These are phyloP conservation scores for Penicillium roqueforti DNA, from an alignment of 495 filamentous ascomycete genomes.

Conservation along the genomic window DNA sequence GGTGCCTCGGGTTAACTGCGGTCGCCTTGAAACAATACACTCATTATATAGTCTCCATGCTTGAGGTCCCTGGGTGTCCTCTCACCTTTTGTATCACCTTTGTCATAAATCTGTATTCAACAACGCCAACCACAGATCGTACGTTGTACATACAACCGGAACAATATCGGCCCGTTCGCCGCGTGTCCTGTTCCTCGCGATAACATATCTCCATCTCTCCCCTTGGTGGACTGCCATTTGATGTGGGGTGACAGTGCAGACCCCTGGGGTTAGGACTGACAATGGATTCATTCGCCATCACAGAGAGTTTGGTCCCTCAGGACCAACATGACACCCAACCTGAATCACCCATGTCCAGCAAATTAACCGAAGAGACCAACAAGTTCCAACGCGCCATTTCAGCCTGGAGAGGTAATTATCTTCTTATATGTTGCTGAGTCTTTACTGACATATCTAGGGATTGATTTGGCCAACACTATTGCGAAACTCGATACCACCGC, in stretches of 20 bases:
- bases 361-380: constrained; percentile 60
- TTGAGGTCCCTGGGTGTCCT: not conserved
- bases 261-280: constrained; percentile 13
- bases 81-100: not conserved
- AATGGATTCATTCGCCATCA: constrained; percentile 47
- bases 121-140: not conserved
- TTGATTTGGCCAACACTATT: constrained; percentile 81
- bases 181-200: constrained; percentile 29
- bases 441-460: constrained; percentile 51
- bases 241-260: constrained; percentile 29
- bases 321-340: constrained; percentile 30
- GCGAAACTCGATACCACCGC: constrained; percentile 86
- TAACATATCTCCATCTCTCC: constrained; percentile 14
- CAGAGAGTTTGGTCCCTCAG: constrained; percentile 39
- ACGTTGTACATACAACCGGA: constrained; percentile 16
- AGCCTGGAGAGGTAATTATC: constrained; percentile 80
- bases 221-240: constrained; percentile 18
- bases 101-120: not conserved
- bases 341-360: constrained; percentile 18
- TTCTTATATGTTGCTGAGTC: constrained; percentile 5
- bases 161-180: constrained; percentile 28
- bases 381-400: constrained; percentile 95
- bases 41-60: not conserved
- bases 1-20: constrained; percentile 13
- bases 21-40: constrained; percentile 8